Evolutionary conservation across 805 yeast genomes (phyloP), one percentile per base, ranked within the genome.

Genomic region (Wickerhamiella nectarea): DNA sequence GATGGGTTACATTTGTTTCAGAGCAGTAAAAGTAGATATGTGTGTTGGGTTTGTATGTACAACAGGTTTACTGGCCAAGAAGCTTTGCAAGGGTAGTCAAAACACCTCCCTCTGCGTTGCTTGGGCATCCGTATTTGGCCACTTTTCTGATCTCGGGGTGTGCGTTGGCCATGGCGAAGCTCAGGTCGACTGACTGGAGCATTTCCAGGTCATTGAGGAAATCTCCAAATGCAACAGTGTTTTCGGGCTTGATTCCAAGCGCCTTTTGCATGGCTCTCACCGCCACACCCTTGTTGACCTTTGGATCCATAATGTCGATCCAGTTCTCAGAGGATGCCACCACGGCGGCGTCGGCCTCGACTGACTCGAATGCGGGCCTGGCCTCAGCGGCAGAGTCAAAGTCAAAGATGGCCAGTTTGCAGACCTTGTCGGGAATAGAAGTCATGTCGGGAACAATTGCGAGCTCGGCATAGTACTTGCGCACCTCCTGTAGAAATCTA

Each of bases 401-500:
- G 18, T 39, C 42, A 22, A 39, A 39, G 25, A 39, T 31, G 5
- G 42, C 42, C 22, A 39, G 29, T 19, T 39, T 39, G 20, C 33
- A 35, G 14, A 39, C 42, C 25, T 39, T 39, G 33, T 39, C 42
- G 20, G 42, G 42, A 22, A 39, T 39, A 8, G 25, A 12, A 12
- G 42, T 39, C 42, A 39, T 31, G 31, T 39, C 42, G 2, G 42
- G 42, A 10, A 39, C 42, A 12, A 39, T 28, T 15, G 42, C 42
- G 14, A 39, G 34, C 42, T 39, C 42, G 11, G 34, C 21, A 20
- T 39, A 39, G 36, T 39, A 39, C 21, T 26, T 24, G 29, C 42
- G 42, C 14, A 39, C 42, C 22, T 39, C 42, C 4, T 39, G 34
- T 21, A 39, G 36, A 34, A 39, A 39, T 8, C 42, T 34, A 18